These are phyloP conservation scores for Lignosus rhinocerotis DNA, from an alignment of 1,284 basidiomycete genomes.

Conservation along the genomic window DNA sequence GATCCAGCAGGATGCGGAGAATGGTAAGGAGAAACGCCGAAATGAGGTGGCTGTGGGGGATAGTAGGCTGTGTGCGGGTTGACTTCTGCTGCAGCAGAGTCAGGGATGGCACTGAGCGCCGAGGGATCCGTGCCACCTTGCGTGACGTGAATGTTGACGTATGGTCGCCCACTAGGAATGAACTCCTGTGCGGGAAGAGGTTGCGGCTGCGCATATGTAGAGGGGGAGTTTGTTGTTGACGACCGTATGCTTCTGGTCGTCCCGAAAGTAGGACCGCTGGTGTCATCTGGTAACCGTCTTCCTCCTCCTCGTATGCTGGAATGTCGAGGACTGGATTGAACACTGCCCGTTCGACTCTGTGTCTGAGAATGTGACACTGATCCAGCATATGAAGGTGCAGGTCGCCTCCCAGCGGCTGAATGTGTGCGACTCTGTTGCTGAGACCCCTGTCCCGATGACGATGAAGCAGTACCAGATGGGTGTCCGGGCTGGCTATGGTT, in stretches of 20 bases:
- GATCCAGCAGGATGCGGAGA: conserved; percentile 28
- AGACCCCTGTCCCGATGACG: conserved; percentile 31
- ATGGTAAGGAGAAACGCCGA: conserved; percentile 27
- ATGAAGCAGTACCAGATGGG: conserved; percentile 14
- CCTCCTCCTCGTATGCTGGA: conserved; percentile 31
- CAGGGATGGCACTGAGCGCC: conserved; percentile 12
- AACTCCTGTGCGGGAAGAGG: conserved; percentile 23
- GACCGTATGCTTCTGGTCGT: conserved; percentile 27
- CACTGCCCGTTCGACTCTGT: conserved; percentile 44
- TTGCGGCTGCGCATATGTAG: conserved; percentile 22
- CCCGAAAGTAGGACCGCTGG: conserved; percentile 5
- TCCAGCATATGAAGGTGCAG: conserved; percentile 26
- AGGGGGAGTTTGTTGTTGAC: conserved; percentile 30
- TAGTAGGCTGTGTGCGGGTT: conserved; percentile 21
- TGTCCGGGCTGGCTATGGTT: conserved; percentile 6
- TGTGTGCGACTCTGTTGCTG: conserved; percentile 38
- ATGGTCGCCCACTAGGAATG: conserved; percentile 16
- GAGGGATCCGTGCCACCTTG: conserved; percentile 5
- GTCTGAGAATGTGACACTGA: conserved; percentile 42
- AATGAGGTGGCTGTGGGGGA: conserved; percentile 19
- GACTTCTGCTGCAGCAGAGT: conserved; percentile 8
- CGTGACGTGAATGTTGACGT: conserved; percentile 11
- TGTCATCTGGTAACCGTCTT: conserved; percentile 29
- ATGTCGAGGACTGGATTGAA: conserved; percentile 44
- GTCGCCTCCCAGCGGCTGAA: conserved; percentile 26